phyloP scores from a whole-genome alignment of 441 rosid species.

The Euphorbia corollata region DNA sequence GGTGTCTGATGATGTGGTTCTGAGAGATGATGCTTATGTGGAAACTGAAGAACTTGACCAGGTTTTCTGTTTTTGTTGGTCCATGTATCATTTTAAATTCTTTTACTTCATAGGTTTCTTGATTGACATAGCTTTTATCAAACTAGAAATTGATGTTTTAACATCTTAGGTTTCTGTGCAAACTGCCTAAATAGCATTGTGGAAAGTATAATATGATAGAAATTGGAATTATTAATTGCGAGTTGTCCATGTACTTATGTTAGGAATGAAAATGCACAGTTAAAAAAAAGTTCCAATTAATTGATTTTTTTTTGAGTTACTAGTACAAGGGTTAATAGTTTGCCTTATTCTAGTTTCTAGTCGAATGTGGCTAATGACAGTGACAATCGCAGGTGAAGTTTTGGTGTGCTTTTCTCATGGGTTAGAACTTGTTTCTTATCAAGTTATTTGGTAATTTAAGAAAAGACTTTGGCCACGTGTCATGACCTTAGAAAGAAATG shows the following conservation, averaged over 20 bases:
- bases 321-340: no score
- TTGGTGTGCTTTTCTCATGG: no score
- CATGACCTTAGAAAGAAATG: no score
- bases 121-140: not conserved
- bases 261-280: not conserved
- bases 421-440: no score
- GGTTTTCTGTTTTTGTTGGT: constrained; percentile 36
- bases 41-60: constrained; percentile 54
- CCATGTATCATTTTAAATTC: not conserved
- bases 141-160: not conserved
- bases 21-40: constrained; percentile 46
- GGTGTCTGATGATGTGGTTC: constrained; percentile 31
- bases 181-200: not conserved
- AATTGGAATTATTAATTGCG: not conserved
- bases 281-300: no score
- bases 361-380: no score
- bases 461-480: no score
- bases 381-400: no score
- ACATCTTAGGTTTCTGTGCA: not conserved
- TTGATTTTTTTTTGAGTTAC: not conserved
- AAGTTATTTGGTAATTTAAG: no score
- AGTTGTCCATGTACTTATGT: not conserved
- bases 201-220: no score
- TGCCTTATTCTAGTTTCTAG: no score
- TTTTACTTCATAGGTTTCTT: not conserved